Percentiles rank a stretch among this genome's conserved stretches.
phyloP scores from a whole-genome alignment of 805 yeast species.

The Torulaspora indica region DNA sequence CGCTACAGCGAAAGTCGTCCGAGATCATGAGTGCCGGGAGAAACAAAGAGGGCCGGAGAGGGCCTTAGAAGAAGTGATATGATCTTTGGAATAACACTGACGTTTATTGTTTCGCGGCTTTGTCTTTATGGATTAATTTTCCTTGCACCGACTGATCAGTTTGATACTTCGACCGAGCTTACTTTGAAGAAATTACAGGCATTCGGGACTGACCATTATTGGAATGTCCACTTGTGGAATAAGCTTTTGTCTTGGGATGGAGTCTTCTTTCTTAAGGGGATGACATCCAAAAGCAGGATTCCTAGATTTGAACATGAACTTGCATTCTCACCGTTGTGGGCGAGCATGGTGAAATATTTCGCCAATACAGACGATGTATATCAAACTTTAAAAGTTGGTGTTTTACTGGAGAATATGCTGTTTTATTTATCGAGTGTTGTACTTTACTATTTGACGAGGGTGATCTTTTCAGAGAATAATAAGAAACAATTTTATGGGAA shows the following conservation, averaged over 20 bases:
- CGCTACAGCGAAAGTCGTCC: slow-evolving; percentile 1
- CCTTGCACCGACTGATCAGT: slow-evolving; percentile 24
- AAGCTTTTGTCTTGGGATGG: slow-evolving; percentile 79
- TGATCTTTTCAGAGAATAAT: slow-evolving; percentile 26
- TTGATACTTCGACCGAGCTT: slow-evolving; percentile 34
- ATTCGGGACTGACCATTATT: slow-evolving; percentile 9
- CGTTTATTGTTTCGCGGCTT: slow-evolving; percentile 13
- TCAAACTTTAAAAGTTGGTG: slow-evolving; percentile 43
- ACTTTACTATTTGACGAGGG: slow-evolving; percentile 46
- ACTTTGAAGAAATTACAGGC: slow-evolving; percentile 15
- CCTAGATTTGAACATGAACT: slow-evolving; percentile 78
- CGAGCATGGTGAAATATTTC: slow-evolving; percentile 41
- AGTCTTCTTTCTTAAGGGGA: slow-evolving; percentile 59
- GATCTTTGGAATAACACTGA: slow-evolving; percentile 1
- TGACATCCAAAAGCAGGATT: slow-evolving; percentile 44
- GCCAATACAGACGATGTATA: slow-evolving; percentile 37
- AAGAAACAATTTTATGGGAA: slow-evolving; percentile 15
- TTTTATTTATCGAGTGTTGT: slow-evolving; percentile 49
- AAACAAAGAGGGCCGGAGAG: background rate
- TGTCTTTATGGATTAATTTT: slow-evolving; percentile 27
- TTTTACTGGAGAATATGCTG: slow-evolving; percentile 46
- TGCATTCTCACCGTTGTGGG: slow-evolving; percentile 83
- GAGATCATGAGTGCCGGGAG: background rate
- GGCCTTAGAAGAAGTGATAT: background rate
- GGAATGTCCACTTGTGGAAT: slow-evolving; percentile 38